Evolutionary conservation across 169 alveolate species (phyloP).

Genomic region (Toxoplasma gondii): DNA sequence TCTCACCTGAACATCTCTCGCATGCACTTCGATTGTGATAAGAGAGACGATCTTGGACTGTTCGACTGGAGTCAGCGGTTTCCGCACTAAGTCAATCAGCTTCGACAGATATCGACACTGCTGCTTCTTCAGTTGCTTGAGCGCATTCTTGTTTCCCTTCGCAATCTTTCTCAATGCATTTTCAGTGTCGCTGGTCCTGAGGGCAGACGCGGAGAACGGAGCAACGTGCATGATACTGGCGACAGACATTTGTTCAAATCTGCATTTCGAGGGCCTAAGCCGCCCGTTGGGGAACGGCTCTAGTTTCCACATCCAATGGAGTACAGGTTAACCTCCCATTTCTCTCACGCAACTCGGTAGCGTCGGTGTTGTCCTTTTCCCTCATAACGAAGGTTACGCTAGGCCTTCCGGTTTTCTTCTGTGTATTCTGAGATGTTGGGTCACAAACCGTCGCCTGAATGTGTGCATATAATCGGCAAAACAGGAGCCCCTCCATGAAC

Average conservation of each 20-base stretch:
- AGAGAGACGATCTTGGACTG: constrained; percentile 90
- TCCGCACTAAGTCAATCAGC: constrained; percentile 88
- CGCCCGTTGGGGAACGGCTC: no score
- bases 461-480: no score
- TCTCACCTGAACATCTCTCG: constrained; percentile 85
- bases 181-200: constrained; percentile 81
- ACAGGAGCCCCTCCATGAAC: no score
- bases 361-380: no score
- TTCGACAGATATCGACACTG: constrained; percentile 87
- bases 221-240: background rate
- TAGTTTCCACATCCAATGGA: no score
- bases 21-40: constrained; percentile 93
- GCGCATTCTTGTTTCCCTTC: constrained; percentile 87
- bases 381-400: no score
- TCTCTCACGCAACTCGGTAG: no score
- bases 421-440: no score
- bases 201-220: constrained; percentile 69
- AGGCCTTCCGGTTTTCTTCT: no score
- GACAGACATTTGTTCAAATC: background rate
- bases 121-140: constrained; percentile 85
- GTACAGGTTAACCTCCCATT: background rate
- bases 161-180: constrained; percentile 85
- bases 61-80: constrained; percentile 82
- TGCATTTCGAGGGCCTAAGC: no score
- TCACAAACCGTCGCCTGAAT: no score